These are phyloP conservation scores for Pleodorina starrii DNA, from an alignment of 139 green algal species.

Conservation along the genomic window DNA sequence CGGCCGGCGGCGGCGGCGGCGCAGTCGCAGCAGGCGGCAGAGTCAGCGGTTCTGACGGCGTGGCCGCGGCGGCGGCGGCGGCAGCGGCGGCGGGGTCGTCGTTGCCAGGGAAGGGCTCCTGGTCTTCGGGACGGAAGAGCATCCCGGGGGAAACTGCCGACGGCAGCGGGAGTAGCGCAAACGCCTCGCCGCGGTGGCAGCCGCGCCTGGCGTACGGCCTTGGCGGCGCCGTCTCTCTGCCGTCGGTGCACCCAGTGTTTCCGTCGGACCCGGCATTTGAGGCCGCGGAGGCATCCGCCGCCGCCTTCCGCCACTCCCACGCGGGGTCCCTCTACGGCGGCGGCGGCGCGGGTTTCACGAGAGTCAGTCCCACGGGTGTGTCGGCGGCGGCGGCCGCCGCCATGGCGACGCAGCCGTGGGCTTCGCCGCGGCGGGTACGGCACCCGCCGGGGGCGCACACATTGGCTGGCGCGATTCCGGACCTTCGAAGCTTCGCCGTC, in stretches of 20 bases:
- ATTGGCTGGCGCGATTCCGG: background rate
- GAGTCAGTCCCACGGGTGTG: background rate
- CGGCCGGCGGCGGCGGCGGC: background rate
- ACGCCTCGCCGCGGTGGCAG: background rate
- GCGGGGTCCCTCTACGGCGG: background rate
- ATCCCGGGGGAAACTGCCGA: background rate
- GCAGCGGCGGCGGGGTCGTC: background rate
- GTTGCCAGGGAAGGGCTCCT: background rate
- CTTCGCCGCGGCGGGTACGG: background rate
- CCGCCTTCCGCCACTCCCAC: background rate
- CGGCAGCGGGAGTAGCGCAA: background rate
- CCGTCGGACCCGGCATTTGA: background rate
- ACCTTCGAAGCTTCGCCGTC: too few species aligned
- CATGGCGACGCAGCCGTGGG: constrained; percentile 8
- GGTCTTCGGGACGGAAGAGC: background rate
- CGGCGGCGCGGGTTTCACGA: background rate
- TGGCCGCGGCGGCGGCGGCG: background rate
- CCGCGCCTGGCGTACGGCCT: background rate
- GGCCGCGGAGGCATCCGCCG: background rate
- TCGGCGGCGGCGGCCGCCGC: background rate
- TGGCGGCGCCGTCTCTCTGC: background rate
- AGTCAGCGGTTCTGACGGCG: background rate
- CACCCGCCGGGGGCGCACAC: constrained; percentile 6
- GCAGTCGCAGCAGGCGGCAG: background rate
- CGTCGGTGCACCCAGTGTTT: background rate